These are phyloP conservation scores for Spathaspora passalidarum DNA, from an alignment of 805 yeast genomes.

Conservation along the genomic window DNA sequence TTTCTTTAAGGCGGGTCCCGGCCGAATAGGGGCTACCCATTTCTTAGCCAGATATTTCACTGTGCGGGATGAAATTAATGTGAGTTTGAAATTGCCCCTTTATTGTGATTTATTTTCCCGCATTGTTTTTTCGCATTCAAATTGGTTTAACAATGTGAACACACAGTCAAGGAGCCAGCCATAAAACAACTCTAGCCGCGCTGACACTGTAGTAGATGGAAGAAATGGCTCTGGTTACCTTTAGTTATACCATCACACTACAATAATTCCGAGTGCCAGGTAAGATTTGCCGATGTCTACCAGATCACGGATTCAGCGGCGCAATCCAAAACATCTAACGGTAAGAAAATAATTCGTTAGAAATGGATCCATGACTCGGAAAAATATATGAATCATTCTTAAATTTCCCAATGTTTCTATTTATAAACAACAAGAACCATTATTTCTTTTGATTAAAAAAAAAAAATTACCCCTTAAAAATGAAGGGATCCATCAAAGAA, in stretches of 20 bases:
- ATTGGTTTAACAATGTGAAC: neutral
- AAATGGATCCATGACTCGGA: neutral
- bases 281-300: no score
- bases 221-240: neutral
- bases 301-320: no score
- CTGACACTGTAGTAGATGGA: neutral
- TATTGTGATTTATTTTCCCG: neutral
- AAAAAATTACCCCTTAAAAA: neutral
- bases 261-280: no score
- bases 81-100: neutral
- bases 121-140: neutral
- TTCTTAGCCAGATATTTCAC: neutral
- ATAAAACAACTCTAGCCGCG: neutral
- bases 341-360: no score
- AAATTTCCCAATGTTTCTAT: neutral
- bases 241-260: no score
- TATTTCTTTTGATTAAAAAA: neutral
- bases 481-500: neutral
- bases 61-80: neutral
- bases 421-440: neutral
- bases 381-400: neutral
- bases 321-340: no score
- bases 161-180: neutral
- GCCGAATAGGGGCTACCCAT: neutral
- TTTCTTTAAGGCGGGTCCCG: neutral